A percentile compares a stretch with the other conserved stretches of the same genome.
These are phyloP conservation scores for Colletotrichum caudatum DNA, from an alignment of 2,329 filamentous ascomycete genomes.

Conservation along the genomic window DNA sequence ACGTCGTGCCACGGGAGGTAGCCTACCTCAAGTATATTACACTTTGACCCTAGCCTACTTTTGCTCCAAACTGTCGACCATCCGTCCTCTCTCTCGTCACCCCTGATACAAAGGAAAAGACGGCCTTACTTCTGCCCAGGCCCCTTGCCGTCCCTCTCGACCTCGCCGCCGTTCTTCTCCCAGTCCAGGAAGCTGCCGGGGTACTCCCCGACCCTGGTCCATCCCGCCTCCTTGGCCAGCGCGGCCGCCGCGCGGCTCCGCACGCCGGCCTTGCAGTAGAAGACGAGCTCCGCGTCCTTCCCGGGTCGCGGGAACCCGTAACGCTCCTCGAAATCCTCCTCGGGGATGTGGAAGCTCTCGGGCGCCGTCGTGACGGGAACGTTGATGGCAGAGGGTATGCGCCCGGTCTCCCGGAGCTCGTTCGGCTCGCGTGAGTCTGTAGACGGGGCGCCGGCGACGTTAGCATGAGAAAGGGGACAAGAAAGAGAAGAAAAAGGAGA, in stretches of 20 bases:
- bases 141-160: slow-evolving; percentile 53
- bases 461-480: not conserved
- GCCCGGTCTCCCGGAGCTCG: slow-evolving; percentile 73
- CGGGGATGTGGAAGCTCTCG: slow-evolving; percentile 81
- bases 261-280: slow-evolving; percentile 95
- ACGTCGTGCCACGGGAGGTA: not conserved
- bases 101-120: not conserved
- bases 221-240: slow-evolving; percentile 82
- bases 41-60: not conserved
- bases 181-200: slow-evolving; percentile 86
- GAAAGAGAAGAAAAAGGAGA: not conserved
- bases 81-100: not conserved
- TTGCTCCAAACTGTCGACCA: not conserved
- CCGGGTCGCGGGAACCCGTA: slow-evolving; percentile 80
- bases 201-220: slow-evolving; percentile 78
- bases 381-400: slow-evolving; percentile 85
- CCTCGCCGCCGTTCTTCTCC: slow-evolving; percentile 76
- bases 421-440: slow-evolving; percentile 78
- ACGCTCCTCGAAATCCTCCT: slow-evolving; percentile 84
- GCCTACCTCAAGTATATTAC: not conserved
- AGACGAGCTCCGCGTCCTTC: slow-evolving; percentile 72
- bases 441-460: not conserved
- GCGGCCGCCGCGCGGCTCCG: slow-evolving; percentile 81
- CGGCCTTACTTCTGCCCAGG: not conserved
- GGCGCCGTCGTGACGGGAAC: slow-evolving; percentile 82